phyloP scores from a whole-genome alignment of 371 early-diverging fungal genomes.

The Funneliformis caledonium region DNA sequence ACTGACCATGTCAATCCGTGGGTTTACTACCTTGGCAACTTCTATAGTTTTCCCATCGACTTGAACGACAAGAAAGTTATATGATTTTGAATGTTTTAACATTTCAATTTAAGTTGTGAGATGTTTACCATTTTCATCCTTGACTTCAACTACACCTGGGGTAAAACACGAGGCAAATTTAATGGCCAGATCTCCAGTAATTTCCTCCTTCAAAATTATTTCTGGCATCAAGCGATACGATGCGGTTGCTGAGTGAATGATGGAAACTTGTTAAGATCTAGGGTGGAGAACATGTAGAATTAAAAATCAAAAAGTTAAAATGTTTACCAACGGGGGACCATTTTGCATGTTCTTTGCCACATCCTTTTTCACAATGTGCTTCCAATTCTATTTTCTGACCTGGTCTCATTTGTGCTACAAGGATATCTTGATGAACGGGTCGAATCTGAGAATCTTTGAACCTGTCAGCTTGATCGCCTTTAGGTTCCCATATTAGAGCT shows the following conservation, averaged over 20 bases:
- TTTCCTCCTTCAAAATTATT: constrained; percentile 85
- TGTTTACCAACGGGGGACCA: constrained; percentile 91
- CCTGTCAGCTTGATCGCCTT: constrained; percentile 83
- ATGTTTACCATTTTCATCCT: constrained; percentile 63
- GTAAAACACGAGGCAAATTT: constrained; percentile 93
- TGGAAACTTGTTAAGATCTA: background rate
- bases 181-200: constrained; percentile 85
- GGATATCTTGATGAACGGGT: constrained; percentile 86
- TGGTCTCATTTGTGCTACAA: constrained; percentile 95
- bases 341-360: constrained; percentile 98
- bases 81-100: background rate
- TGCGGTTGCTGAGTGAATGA: constrained; percentile 71
- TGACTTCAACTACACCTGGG: constrained; percentile 87
- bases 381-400: constrained; percentile 89
- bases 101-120: background rate
- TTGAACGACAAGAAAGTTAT: background rate
- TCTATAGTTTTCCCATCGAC: constrained; percentile 43
- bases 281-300: constrained; percentile 39
- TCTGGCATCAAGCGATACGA: constrained; percentile 96
- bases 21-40: constrained; percentile 87
- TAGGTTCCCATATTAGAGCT: constrained; percentile 86
- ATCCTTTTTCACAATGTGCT: constrained; percentile 91
- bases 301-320: constrained; percentile 1
- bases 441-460: constrained; percentile 63
- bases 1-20: constrained; percentile 95